Evolutionary conservation across 768 basidiomycete genomes (phyloP), one percentile per base, ranked within the genome.

Genomic region (Podaxis sp.): DNA sequence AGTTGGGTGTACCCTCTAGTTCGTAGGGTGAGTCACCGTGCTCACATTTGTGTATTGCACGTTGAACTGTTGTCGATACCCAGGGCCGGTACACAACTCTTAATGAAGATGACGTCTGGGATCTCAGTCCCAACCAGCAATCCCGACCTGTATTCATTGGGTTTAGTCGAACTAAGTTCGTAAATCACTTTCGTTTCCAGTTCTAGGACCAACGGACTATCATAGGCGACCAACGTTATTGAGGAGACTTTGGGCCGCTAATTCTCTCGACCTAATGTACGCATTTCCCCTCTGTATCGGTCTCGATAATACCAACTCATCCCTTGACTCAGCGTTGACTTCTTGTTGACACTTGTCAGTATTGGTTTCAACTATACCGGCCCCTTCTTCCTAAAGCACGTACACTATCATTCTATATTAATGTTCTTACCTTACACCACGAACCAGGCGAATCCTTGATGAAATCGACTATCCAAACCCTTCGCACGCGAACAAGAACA

Each of bases 381-480:
- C 0, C 95, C 95, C 6, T 95, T 87, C 77, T 95, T 96, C 77
- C 80, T 97, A 49, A 93, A 92, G 85, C 86, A 54, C 61, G 81
- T 26, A 2, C 33, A 4, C 3, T 24, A 11, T 52, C 17, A 74
- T 39, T 57, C 30, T 26, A 36, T 53, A n/a, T 15, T 9, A 28
- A 48, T 38, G 33, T n/a, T 9, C 33, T 8, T 22, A 51, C 9
- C 49, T 51, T 6, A 42, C n/a, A 19, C 48, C 42, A 55, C 19
- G 5, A 51, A 22, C 30, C 40, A 85, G 84, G 40, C 79, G 74
- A 33, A 88, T 91, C 64, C 80, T 90, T 3, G 86, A 88, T 66
- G 76, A 83, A 0, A 82, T 91, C 44, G 79, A 76, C 28, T 42
- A 71, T 5, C 64, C 74, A 13, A 42, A 52, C 11, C n/a, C 54